phyloP scores from a whole-genome alignment of 1,284 basidiomycete genomes.

The Sphagnurus paluster region DNA sequence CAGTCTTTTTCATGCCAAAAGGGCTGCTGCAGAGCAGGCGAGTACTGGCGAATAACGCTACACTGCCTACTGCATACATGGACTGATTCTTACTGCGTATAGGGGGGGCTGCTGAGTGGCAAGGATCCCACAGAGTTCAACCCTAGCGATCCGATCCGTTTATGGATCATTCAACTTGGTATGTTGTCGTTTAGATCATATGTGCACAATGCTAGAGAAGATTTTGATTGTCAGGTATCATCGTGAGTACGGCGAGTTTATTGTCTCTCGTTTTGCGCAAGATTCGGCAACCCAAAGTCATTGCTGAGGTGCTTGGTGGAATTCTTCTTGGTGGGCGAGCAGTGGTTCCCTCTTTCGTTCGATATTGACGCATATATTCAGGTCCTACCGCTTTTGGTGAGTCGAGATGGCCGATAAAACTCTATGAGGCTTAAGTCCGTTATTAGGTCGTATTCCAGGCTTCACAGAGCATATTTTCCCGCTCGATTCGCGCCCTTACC shows the following conservation, averaged over 20 bases:
- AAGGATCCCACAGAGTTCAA: constrained; percentile 72
- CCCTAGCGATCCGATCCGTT: constrained; percentile 69
- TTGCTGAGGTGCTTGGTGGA: constrained; percentile 72
- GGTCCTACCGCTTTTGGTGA: constrained; percentile 77
- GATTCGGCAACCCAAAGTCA: constrained; percentile 84
- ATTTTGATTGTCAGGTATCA: constrained; percentile 73
- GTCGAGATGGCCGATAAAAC: constrained; percentile 1
- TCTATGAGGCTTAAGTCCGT: constrained; percentile 23
- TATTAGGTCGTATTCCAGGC: constrained; percentile 63
- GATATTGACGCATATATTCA: constrained; percentile 16
- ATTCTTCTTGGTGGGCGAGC: constrained; percentile 12
- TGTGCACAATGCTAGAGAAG: too few species aligned
- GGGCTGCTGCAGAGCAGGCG: constrained; percentile 42
- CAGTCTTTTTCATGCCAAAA: constrained; percentile 34
- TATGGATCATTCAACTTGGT: constrained; percentile 92
- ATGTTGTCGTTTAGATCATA: too few species aligned
- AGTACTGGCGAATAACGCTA: constrained; percentile 7
- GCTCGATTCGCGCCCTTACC: constrained; percentile 65
- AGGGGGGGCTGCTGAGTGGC: constrained; percentile 75
- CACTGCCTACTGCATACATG: not conserved
- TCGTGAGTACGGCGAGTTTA: constrained; percentile 79
- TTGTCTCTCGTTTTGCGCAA: constrained; percentile 71
- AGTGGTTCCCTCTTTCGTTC: not conserved
- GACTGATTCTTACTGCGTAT: not conserved
- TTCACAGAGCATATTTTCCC: constrained; percentile 89